Evolutionary conservation across 164 flowering plant species (phyloP).

Genomic region (Litsea cubeba): DNA sequence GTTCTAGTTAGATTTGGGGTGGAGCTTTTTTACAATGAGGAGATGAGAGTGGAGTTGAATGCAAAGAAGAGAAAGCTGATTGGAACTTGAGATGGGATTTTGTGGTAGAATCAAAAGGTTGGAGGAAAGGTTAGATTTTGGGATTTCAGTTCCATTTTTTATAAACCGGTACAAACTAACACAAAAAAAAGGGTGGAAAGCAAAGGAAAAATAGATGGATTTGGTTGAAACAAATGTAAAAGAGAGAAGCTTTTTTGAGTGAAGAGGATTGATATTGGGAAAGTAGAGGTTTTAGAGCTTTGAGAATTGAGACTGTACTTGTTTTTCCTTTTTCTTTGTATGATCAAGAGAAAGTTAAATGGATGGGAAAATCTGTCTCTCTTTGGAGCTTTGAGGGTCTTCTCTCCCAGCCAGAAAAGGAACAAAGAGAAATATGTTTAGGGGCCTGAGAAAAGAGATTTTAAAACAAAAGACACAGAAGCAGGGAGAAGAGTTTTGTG

Average conservation of each 20-base stretch:
- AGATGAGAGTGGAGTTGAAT: not conserved
- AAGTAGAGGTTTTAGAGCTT: not conserved
- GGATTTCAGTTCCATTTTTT: too few species aligned
- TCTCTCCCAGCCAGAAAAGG: not conserved
- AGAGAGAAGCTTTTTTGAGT: not conserved
- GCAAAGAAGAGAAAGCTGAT: not conserved
- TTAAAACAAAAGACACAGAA: not conserved
- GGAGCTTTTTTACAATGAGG: not conserved
- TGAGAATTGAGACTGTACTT: not conserved
- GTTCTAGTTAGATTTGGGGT: not conserved
- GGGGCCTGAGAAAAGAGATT: not conserved
- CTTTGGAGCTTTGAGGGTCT: not conserved
- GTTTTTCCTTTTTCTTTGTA: not conserved
- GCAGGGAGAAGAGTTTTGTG: not conserved
- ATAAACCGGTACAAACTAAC: not conserved
- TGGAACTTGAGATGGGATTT: not conserved
- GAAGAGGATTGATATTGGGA: not conserved
- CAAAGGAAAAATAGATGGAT: not conserved
- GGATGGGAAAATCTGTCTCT: not conserved
- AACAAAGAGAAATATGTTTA: not conserved
- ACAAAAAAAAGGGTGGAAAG: too few species aligned
- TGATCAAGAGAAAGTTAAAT: not conserved
- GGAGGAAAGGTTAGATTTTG: not conserved
- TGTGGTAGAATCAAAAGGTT: not conserved
- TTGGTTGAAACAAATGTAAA: not conserved